Evolutionary conservation across 2,329 filamentous ascomycete species (phyloP).

Genomic region (Xylaria polymorpha): DNA sequence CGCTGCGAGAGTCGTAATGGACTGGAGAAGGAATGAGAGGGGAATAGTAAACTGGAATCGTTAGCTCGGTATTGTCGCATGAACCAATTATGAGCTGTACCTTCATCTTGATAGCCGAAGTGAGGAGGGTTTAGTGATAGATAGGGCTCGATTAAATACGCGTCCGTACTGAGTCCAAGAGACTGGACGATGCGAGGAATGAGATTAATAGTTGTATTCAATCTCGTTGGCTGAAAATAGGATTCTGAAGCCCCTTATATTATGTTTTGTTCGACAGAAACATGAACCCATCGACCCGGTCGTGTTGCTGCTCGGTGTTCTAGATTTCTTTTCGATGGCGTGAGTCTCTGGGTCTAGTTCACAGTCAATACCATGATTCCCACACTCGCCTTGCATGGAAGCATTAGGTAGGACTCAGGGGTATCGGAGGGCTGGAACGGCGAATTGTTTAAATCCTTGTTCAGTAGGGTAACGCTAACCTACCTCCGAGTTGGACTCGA

Average conservation of each 20-base stretch:
- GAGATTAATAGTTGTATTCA: conserved; percentile 5
- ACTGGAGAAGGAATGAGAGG: conserved; percentile 23
- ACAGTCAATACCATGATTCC: conserved; percentile 15
- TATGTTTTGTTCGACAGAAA: conserved; percentile 1
- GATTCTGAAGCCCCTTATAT: conserved; percentile 25
- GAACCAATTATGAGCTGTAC: conserved; percentile 4
- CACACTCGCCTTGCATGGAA: conserved; percentile 18
- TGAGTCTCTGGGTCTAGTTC: conserved; percentile 17
- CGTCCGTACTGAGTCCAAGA: not conserved
- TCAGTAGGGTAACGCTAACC: conserved; percentile 25
- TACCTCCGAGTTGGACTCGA: conserved; percentile 9
- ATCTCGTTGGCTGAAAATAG: not conserved
- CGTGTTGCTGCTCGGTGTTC: conserved; percentile 11
- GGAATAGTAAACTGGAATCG: conserved; percentile 17
- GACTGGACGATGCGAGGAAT: not conserved
- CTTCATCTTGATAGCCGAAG: conserved; percentile 29
- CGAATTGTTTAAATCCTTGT: conserved; percentile 34
- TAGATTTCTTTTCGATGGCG: conserved; percentile 12
- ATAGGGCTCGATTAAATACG: not conserved
- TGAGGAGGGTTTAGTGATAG: not conserved
- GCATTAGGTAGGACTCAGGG: conserved; percentile 21
- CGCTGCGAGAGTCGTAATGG: conserved; percentile 29
- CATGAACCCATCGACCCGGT: conserved; percentile 29
- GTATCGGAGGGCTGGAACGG: conserved; percentile 33
- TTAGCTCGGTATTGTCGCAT: conserved; percentile 5